Conservation (phyloP, 2,329 filamentous ascomycete genomes). For the Chaetomium sp. region DNA sequence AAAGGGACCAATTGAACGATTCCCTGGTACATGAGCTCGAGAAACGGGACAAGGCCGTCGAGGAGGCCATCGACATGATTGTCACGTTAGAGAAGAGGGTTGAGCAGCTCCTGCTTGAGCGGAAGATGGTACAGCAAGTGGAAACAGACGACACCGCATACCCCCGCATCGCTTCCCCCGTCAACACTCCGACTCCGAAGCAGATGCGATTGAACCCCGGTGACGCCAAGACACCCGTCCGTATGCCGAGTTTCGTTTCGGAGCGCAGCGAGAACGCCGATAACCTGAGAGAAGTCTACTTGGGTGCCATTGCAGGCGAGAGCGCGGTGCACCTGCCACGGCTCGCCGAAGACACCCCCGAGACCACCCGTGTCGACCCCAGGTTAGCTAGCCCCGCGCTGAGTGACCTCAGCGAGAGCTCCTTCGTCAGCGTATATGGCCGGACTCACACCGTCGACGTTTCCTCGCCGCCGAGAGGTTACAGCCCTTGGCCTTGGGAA, state of each 20-base stretch:
- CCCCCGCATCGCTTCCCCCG: constrained; percentile 28
- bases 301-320: constrained; percentile 35
- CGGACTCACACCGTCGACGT: constrained; percentile 30
- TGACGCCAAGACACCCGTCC: constrained; percentile 37
- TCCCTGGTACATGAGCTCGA: constrained; percentile 57
- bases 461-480: constrained; percentile 21
- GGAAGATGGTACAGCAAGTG: constrained; percentile 46
- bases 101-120: constrained; percentile 47
- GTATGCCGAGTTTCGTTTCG: constrained; percentile 60
- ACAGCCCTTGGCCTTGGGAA: not conserved
- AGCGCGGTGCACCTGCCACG: constrained; percentile 47
- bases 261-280: constrained; percentile 54
- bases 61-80: constrained; percentile 65
- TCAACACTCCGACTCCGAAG: constrained; percentile 20
- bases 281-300: constrained; percentile 54
- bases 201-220: constrained; percentile 20
- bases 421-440: constrained; percentile 60
- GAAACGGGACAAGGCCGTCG: constrained; percentile 62
- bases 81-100: constrained; percentile 56
- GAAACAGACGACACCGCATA: constrained; percentile 37
- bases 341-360: constrained; percentile 36
- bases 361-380: constrained; percentile 32
- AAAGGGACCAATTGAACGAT: constrained; percentile 46
- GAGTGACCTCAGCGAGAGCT: constrained; percentile 61
- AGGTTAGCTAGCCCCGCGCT: constrained; percentile 52